Percentiles rank a stretch among this genome's conserved stretches.
These are phyloP conservation scores for Fusarium newnesense DNA, from an alignment of 2,329 filamentous ascomycete species.

Conservation along the genomic window DNA sequence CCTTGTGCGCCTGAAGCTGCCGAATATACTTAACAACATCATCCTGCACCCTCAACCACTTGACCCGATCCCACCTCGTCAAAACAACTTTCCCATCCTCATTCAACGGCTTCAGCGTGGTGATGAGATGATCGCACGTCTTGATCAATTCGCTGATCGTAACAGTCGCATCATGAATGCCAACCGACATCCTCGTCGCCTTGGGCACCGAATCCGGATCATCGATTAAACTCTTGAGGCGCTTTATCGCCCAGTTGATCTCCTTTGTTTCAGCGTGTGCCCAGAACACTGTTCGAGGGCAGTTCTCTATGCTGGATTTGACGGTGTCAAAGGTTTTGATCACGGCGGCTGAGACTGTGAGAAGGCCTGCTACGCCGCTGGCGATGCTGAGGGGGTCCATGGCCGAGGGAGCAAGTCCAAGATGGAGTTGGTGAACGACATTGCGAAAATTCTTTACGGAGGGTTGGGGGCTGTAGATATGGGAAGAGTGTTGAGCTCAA, in stretches of 20 bases:
- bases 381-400: slow-evolving; percentile 23
- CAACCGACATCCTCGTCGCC: slow-evolving; percentile 12
- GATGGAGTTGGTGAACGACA: background rate
- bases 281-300: slow-evolving; percentile 11
- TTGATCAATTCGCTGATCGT: slow-evolving; percentile 18
- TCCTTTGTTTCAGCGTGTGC: slow-evolving; percentile 18
- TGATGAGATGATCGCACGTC: slow-evolving; percentile 9
- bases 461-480: background rate
- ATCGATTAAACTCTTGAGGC: slow-evolving; percentile 16
- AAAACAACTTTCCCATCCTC: background rate
- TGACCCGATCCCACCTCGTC: slow-evolving; percentile 4
- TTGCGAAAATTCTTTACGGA: background rate
- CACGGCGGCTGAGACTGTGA: slow-evolving; percentile 10
- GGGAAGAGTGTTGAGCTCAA: background rate
- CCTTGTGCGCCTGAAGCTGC: slow-evolving; percentile 18
- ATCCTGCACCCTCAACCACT: slow-evolving; percentile 19
- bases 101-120: background rate
- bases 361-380: slow-evolving; percentile 18
- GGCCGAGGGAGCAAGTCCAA: too few species aligned
- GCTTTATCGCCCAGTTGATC: slow-evolving; percentile 15
- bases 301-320: slow-evolving; percentile 4
- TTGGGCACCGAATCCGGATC: slow-evolving; percentile 17
- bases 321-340: slow-evolving; percentile 11
- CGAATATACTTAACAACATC: slow-evolving; percentile 24
- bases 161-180: slow-evolving; percentile 18